Evolutionary conservation across 495 filamentous ascomycete genomes (phyloP).

Genomic region (Podospora pseudopauciseta): DNA sequence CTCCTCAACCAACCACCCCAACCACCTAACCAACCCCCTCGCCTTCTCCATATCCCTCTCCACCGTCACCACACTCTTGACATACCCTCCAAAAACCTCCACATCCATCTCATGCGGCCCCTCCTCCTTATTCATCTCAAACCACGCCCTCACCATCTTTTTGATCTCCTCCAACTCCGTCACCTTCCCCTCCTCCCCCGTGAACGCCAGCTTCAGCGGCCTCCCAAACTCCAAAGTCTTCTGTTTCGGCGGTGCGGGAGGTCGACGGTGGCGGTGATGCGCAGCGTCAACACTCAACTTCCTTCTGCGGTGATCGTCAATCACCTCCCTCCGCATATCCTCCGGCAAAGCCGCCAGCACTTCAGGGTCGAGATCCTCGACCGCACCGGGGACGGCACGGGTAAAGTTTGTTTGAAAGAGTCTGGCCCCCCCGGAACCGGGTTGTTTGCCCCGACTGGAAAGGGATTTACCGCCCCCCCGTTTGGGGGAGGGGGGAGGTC

Average conservation of each 20-base stretch:
- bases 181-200: conserved; percentile 22
- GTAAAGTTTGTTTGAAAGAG: conserved; percentile 19
- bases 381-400: background rate
- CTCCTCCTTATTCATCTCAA: conserved; percentile 58
- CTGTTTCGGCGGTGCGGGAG: conserved; percentile 21
- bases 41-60: conserved; percentile 65
- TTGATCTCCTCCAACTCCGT: conserved; percentile 35
- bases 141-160: conserved; percentile 59
- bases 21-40: conserved; percentile 54
- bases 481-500: conserved; percentile 54
- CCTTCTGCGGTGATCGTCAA: conserved; percentile 64
- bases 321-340: conserved; percentile 72
- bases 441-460: conserved; percentile 44
- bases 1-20: conserved; percentile 66
- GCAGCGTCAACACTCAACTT: conserved; percentile 32
- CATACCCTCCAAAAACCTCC: conserved; percentile 63
- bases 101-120: conserved; percentile 77
- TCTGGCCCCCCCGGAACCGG: conserved; percentile 12
- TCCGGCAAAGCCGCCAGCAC: conserved; percentile 80
- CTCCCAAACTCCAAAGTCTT: conserved; percentile 35
- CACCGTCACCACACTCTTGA: conserved; percentile 62
- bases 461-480: conserved; percentile 37
- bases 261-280: too few species aligned
- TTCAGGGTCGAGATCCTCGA: conserved; percentile 56
- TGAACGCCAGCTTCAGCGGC: conserved; percentile 36